A percentile compares a stretch with the other conserved stretches of the same genome.
These are phyloP conservation scores for Serendipita indica DNA, from an alignment of 768 basidiomycete species.

Conservation along the genomic window DNA sequence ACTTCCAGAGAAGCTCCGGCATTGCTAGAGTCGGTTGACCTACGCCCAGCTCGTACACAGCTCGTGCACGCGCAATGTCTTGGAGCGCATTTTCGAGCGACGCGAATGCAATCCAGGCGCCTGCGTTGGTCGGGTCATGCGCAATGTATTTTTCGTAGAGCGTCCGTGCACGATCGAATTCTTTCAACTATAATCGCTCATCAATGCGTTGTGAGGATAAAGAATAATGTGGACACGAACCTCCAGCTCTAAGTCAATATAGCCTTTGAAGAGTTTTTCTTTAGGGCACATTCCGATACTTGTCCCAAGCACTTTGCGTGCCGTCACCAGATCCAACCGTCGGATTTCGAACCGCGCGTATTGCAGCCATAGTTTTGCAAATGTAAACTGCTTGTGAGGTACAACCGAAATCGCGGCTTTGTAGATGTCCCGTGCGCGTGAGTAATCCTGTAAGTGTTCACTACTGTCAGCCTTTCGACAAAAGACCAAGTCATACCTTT, in stretches of 20 bases:
- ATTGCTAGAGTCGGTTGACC: conserved; percentile 75
- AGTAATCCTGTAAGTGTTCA: conserved; percentile 54
- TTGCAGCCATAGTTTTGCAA: conserved; percentile 90
- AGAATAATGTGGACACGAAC: conserved; percentile 30
- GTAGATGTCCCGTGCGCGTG: conserved; percentile 79
- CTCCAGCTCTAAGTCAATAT: conserved; percentile 86
- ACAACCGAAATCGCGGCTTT: conserved; percentile 77
- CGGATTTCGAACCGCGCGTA: conserved; percentile 89
- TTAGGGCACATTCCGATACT: conserved; percentile 95
- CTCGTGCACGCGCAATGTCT: conserved; percentile 78
- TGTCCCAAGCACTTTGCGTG: conserved; percentile 76
- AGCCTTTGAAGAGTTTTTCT: conserved; percentile 87
- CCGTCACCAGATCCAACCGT: conserved; percentile 62
- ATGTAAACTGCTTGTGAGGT: conserved; percentile 94
- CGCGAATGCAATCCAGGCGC: conserved; percentile 93
- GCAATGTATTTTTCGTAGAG: conserved; percentile 92
- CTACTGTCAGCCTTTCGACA: not conserved
- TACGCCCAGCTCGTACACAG: conserved; percentile 85
- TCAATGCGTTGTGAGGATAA: not conserved
- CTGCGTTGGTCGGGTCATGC: conserved; percentile 78
- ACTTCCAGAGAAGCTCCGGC: conserved; percentile 91
- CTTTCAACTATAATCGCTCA: conserved; percentile 47
- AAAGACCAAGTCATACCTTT: conserved; percentile 38
- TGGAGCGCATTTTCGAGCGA: conserved; percentile 79
- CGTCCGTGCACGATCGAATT: conserved; percentile 85